A percentile compares a stretch with the other conserved stretches of the same genome.
Evolutionary conservation across 805 yeast species (phyloP).

Genomic region (Kodamaea laetipori): DNA sequence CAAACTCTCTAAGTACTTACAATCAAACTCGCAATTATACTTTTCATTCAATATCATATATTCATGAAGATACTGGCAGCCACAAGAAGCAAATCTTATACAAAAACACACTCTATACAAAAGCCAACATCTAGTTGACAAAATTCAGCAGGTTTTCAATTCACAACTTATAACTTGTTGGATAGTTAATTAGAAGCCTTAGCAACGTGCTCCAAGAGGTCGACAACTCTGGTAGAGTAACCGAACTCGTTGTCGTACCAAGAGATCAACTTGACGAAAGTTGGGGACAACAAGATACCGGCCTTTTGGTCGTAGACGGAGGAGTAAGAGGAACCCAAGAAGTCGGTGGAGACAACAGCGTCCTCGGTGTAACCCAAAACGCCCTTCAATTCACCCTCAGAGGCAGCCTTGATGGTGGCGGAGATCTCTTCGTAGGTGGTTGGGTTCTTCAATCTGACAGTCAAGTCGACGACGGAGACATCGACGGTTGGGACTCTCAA

Average conservation of each 20-base stretch:
- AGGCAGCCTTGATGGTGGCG: conserved; percentile 33
- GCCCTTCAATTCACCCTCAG: conserved; percentile 37
- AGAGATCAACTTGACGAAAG: conserved; percentile 37
- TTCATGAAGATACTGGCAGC: neutral
- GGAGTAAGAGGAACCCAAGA: conserved; percentile 32
- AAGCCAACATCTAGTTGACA: neutral
- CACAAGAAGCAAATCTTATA: conserved; percentile 1
- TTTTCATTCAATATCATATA: neutral
- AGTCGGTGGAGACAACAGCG: conserved; percentile 38
- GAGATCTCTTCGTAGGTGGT: conserved; percentile 37
- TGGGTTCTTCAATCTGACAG: conserved; percentile 33
- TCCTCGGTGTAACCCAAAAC: conserved; percentile 39
- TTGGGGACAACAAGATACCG: conserved; percentile 39
- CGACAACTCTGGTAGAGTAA: conserved; percentile 40
- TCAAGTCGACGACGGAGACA: conserved; percentile 40
- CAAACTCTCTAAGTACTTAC: no score
- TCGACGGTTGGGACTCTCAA: conserved; percentile 40
- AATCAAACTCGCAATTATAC: no score
- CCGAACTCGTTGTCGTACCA: conserved; percentile 43
- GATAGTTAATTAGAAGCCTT: conserved; percentile 21
- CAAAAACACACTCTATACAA: neutral
- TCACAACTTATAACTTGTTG: conserved; percentile 12
- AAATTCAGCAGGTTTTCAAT: neutral
- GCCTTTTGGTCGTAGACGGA: conserved; percentile 38
- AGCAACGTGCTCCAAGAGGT: conserved; percentile 36